Percentiles rank a stretch among this genome's conserved stretches.
phyloP scores from a whole-genome alignment of 345 rosid species.

The Acer negundo region DNA sequence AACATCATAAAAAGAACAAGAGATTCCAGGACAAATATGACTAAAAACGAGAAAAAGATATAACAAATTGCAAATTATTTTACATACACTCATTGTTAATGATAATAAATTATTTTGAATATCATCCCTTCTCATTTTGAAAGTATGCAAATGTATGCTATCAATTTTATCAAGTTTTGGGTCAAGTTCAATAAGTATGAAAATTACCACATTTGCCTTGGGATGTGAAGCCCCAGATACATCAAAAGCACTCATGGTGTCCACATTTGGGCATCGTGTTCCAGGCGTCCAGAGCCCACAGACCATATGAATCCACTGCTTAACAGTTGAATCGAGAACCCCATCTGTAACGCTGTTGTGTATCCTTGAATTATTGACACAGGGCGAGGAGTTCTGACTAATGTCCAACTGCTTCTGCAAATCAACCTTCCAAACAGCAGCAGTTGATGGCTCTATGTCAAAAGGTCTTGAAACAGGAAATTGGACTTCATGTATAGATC shows the following conservation, averaged over 20 bases:
- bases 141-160: background rate
- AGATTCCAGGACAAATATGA: background rate
- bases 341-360: conserved; percentile 45
- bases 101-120: background rate
- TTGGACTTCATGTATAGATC: conserved; percentile 18
- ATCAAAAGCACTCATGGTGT: conserved; percentile 60
- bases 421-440: conserved; percentile 26
- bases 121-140: background rate
- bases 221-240: conserved; percentile 41
- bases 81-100: background rate
- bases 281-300: conserved; percentile 63
- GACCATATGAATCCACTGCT: conserved; percentile 63
- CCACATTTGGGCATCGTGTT: conserved; percentile 54
- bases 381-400: conserved; percentile 16
- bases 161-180: background rate
- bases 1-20: background rate
- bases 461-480: conserved; percentile 25
- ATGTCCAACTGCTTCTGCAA: conserved; percentile 18
- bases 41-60: background rate
- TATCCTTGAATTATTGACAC: conserved; percentile 24
- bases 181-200: background rate
- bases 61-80: background rate
- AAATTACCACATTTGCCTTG: conserved; percentile 36
- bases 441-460: conserved; percentile 25
- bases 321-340: conserved; percentile 39